Evolutionary conservation across 2,329 filamentous ascomycete genomes (phyloP).

Genomic region (Reticulascus tulasneorum): DNA sequence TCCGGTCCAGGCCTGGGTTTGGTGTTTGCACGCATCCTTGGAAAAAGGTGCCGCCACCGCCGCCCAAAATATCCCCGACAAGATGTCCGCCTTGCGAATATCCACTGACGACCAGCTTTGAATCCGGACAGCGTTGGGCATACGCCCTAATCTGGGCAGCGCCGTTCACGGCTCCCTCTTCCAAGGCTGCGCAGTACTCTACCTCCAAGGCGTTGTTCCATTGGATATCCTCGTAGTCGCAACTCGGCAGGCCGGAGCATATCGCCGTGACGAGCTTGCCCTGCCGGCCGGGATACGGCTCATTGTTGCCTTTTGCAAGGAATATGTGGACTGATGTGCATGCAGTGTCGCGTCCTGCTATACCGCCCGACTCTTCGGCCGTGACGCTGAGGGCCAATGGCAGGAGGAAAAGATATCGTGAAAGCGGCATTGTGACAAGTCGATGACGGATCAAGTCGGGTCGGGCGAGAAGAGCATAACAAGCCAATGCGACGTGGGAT

Average conservation of each 20-base stretch:
- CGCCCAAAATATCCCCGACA: constrained; percentile 30
- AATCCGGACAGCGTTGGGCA: constrained; percentile 32
- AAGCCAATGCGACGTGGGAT: too few relatives aligned
- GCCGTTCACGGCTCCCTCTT: constrained; percentile 30
- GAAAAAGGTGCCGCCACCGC: constrained; percentile 29
- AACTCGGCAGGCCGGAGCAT: constrained; percentile 20
- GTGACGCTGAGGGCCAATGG: too few relatives aligned
- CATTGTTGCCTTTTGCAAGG: constrained; percentile 23
- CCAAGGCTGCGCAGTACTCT: constrained; percentile 31
- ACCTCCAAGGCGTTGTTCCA: constrained; percentile 23
- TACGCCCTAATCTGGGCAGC: constrained; percentile 34
- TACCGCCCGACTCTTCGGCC: too few relatives aligned
- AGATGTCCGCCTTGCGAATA: constrained; percentile 38
- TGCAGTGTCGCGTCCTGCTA: constrained; percentile 5
- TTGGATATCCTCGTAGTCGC: constrained; percentile 28
- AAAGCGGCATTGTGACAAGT: too few relatives aligned
- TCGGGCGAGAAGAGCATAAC: too few relatives aligned
- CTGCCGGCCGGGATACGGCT: constrained; percentile 26
- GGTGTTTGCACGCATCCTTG: constrained; percentile 22
- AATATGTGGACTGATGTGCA: constrained; percentile 26
- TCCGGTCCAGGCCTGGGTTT: constrained; percentile 21
- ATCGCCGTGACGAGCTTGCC: constrained; percentile 22
- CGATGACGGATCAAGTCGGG: too few relatives aligned
- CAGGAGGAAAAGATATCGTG: too few relatives aligned
- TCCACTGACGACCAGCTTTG: constrained; percentile 36